These are phyloP conservation scores for Phytopythium sindhum DNA, from an alignment of 352 stramenopile species.

Conservation along the genomic window DNA sequence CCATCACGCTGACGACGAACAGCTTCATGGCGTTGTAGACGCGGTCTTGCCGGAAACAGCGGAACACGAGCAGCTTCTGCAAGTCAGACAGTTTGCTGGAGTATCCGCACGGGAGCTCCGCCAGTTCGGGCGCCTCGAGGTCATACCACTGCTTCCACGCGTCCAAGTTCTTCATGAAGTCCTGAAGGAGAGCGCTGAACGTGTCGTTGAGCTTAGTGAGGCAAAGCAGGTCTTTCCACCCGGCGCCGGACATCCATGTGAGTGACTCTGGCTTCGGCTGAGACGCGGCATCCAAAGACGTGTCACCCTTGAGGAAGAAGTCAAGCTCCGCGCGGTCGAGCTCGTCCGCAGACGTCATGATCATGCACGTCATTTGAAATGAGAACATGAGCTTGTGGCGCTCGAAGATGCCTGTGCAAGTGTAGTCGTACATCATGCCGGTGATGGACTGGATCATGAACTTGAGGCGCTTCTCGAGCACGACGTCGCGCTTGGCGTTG, in stretches of 20 bases:
- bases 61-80: constrained; percentile 90
- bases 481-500: constrained; percentile 88
- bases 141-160: constrained; percentile 94
- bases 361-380: constrained; percentile 97
- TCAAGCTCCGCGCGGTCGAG: constrained; percentile 89
- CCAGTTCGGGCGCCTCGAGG: constrained; percentile 87
- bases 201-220: constrained; percentile 68
- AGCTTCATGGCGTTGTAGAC: constrained; percentile 96
- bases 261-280: constrained; percentile 68
- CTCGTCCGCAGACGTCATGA: constrained; percentile 81
- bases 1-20: constrained; percentile 91
- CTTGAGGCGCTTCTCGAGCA: constrained; percentile 84
- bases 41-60: constrained; percentile 93
- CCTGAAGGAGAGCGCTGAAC: constrained; percentile 49
- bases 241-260: constrained; percentile 82
- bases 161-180: constrained; percentile 45
- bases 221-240: constrained; percentile 93
- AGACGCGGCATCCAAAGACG: constrained; percentile 80
- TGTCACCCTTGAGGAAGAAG: constrained; percentile 96
- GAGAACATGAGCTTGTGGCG: constrained; percentile 97
- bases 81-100: constrained; percentile 75
- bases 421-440: constrained; percentile 96
- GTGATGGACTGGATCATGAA: constrained; percentile 91
- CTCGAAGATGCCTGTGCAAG: constrained; percentile 96
- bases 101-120: constrained; percentile 79